Base-by-base conservation (phyloP, 352 stramenopile species). In the Globisporangium megalacanthum region DNA sequence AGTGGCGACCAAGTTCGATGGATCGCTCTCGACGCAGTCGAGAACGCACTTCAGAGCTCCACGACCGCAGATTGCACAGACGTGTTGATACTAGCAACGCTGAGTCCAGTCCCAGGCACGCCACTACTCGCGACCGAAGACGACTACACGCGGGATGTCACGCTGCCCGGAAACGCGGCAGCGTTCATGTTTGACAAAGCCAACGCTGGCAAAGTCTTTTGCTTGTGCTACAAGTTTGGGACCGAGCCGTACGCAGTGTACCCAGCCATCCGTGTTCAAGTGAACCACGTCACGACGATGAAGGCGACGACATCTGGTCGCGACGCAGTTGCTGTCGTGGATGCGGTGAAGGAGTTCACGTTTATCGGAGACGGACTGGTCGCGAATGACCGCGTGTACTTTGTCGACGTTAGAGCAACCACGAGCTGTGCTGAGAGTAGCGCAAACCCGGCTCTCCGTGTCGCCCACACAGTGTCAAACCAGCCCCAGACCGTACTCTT, bases 141-240 rank as follows among this genome's bases (percentile, higher is more conserved):
- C 54, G 64, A 66, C 4, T 78, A 79, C 31, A 86, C 78, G 6
- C 69, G 75, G 13, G 36, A 56, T 3, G 45, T 88, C 35, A 33
- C 54, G 1, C 14, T 52, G n/a, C 31, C 52, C 5, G 53, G 60
- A 3, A 33, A 56, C 10, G 46, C 63, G 1, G 42, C n/a, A 4
- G 52, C 57, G 0, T 72, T 86, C 15, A 56, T 62, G 0, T 88
- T 89, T 58, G 68, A 70, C 14, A 57, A 50, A 7, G 31, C 55
- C 45, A 79, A 65, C 22, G 65, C 73, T 19, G 77, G 79, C 5
- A 82, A 81, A 11, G 79, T 56, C 0, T 89, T 79, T 37, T 82
- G 64, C 29, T 55, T 89, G 3, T 89, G 79, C 49, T 88, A 86
- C 63, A 81, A 85, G 46, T 89, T 88, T 58, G 79, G 73, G 6